Evolutionary conservation across 805 yeast species (phyloP).

Genomic region (Geotrichum ghanense): DNA sequence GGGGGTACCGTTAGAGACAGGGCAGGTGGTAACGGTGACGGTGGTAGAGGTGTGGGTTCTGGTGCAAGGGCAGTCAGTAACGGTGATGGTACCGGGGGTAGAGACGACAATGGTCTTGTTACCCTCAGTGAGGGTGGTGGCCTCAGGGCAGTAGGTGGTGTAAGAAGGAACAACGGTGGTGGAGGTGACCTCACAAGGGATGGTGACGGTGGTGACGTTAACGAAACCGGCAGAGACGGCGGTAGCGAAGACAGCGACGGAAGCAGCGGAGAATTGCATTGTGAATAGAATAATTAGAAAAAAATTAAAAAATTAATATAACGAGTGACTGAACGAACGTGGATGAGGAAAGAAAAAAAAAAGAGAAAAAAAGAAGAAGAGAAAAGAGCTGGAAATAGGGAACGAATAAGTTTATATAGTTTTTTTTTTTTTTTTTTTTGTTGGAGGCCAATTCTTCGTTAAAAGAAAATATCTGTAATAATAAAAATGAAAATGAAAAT

Average conservation of each 20-base stretch:
- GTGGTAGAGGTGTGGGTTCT: constrained; percentile 29
- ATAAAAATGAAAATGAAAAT: too few species aligned
- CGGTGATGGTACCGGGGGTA: constrained; percentile 68
- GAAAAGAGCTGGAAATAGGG: not conserved
- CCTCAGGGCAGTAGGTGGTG: constrained; percentile 75
- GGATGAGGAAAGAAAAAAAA: not conserved
- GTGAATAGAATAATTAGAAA: not conserved
- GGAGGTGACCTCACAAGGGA: constrained; percentile 21
- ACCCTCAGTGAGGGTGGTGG: constrained; percentile 58
- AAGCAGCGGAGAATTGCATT: constrained; percentile 14
- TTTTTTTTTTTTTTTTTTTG: not conserved
- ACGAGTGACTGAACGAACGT: constrained; percentile 1
- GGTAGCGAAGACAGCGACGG: constrained; percentile 13
- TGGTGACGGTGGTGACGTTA: constrained; percentile 19
- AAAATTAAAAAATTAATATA: not conserved
- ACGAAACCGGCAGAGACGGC: constrained; percentile 19
- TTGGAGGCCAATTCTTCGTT: too few species aligned
- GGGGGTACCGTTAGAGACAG: constrained; percentile 12
- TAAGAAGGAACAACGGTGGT: constrained; percentile 52
- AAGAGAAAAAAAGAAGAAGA: not conserved
- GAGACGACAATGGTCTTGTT: constrained; percentile 64
- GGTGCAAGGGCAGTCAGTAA: constrained; percentile 84
- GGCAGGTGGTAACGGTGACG: constrained; percentile 2
- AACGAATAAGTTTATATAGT: not conserved
- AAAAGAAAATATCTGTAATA: too few species aligned